Evolutionary conservation across 495 filamentous ascomycete genomes (phyloP), one percentile per base, ranked within the genome.

Genomic region (Melanomma pulvis-pyrius): DNA sequence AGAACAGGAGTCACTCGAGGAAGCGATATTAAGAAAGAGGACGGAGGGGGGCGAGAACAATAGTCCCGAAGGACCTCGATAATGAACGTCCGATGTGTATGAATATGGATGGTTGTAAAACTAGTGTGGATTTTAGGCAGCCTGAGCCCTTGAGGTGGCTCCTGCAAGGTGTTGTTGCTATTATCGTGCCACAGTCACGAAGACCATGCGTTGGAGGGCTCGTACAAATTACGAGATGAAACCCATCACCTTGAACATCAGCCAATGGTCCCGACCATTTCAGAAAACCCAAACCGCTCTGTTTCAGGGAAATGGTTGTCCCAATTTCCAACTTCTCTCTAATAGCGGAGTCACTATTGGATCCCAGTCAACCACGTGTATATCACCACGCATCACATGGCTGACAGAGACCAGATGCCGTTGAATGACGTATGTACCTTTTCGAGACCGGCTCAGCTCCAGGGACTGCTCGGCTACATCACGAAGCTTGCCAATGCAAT

Each of bases 1-100:
- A 56, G 82, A 93, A 9, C 86, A 88, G 68, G 87, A 87, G 75
- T 92, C 87, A 89, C 73, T 93, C 51, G 84, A 81, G 2, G 84
- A 75, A 65, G 77, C 88, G 24, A 66, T 91, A 69, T 83, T 82
- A 59, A 79, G 85, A 72, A 87, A 68, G 71, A 49, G 34, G 44
- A 58, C 60, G 54, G 58, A 61, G 47, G 59, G 44, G n/a, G 41
- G 47, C n/a, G 44, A 64, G 29, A 65, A 61, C 2, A 46, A 53
- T 21, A 55, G 13, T n/a, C 32, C 55, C 29, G 41, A 61, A 57
- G 59, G 53, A 46, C 57, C 65, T 51, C 56, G 65, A 63, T 72
- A 63, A 65, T 29, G 22, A n/a, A 32, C 11, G 44, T 7, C 53
- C 29, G 29, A 67, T 30, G 50, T 62, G 63, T 71, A 64, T 54